Base-by-base conservation (phyloP, 1,284 basidiomycete genomes). In the Malassezia obtusa region DNA sequence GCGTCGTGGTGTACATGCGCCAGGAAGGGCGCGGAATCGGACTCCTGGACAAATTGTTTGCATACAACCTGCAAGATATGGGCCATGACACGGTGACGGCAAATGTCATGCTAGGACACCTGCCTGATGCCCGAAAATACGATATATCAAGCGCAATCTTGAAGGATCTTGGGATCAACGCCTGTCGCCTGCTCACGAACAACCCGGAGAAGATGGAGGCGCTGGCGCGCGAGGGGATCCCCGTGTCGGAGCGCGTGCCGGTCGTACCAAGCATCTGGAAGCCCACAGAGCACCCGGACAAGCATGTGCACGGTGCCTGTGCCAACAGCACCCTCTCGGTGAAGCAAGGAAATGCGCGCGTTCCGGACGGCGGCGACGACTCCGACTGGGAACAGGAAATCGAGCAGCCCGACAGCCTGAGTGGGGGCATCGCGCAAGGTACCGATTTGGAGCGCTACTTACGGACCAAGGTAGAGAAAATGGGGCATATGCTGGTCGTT, bases 1-100 rank as follows among this genome's bases (percentile, higher is more conserved):
- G 94, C n/a, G 90, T 87, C 3, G 85, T 98, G 53, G 82, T 98
- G 54, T 99, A 99, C 76, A 82, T 99, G 60, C 84, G 94, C 14
- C 94, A 99, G 76, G 94, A 99, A 75, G 94, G 94, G n/a, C 84
- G 94, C 17, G 94, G 94, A 2, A 99, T 99, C 61, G 94, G 94
- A 0, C 78, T 99, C 4, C 77, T 96, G 32, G 90, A 90, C 57
- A 99, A 99, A 75, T 87, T 99, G 55, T 83, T 88, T 45, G 94
- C 94, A 11, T 99, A 99, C 78, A 99, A 99, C 71, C 79, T 98
- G 26, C 94, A 98, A 75, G 94, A 99, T 73, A 79, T 99, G 50
- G 94, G 94, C 0, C 89, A 96, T 71, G 94, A 98, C 77, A 99
- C 94, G 3, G 94, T 99, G 62, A 85, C 87, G 8, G 94, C 94